Conservation (phyloP, 2,329 filamentous ascomycete genomes). For the Podosphaera aphanis region DNA sequence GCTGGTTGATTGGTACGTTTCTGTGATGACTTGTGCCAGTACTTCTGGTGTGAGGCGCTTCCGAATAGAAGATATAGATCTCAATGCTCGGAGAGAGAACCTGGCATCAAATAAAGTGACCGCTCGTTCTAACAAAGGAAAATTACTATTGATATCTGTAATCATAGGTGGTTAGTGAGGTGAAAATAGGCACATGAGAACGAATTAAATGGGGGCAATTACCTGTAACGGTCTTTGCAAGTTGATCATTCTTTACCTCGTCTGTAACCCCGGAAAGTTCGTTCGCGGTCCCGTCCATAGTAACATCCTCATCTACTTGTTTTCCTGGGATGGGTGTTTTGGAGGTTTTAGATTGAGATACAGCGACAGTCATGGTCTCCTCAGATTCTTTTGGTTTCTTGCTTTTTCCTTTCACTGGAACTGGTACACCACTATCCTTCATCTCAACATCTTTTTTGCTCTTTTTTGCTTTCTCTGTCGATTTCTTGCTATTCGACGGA, state of each 20-base stretch:
- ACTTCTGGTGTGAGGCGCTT: conserved; percentile 72
- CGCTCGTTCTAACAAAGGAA: conserved; percentile 71
- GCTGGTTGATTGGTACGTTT: conserved; percentile 45
- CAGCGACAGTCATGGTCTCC: conserved; percentile 62
- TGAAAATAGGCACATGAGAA: background rate
- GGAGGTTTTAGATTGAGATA: conserved; percentile 45
- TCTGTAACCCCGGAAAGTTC: conserved; percentile 12
- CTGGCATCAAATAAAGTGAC: conserved; percentile 83
- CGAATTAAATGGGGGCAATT: conserved; percentile 11
- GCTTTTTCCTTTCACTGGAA: conserved; percentile 35
- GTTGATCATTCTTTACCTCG: conserved; percentile 35
- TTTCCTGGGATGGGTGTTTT: conserved; percentile 31
- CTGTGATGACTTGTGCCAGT: conserved; percentile 55
- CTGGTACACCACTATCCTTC: conserved; percentile 37
- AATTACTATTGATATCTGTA: conserved; percentile 85
- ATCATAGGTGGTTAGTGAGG: conserved; percentile 5
- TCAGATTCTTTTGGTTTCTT: conserved; percentile 47
- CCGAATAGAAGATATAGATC: conserved; percentile 85
- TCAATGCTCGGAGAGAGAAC: conserved; percentile 80
- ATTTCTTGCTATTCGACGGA: conserved; percentile 40
- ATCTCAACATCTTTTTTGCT: conserved; percentile 47
- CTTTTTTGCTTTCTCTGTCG: conserved; percentile 42
- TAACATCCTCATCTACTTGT: conserved; percentile 44
- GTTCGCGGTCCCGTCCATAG: conserved; percentile 35
- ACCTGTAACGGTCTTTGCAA: conserved; percentile 37